A percentile compares a stretch with the other conserved stretches of the same genome.
Conservation (phyloP, 2,329 filamentous ascomycete genomes). For the Xylaria sp. region DNA sequence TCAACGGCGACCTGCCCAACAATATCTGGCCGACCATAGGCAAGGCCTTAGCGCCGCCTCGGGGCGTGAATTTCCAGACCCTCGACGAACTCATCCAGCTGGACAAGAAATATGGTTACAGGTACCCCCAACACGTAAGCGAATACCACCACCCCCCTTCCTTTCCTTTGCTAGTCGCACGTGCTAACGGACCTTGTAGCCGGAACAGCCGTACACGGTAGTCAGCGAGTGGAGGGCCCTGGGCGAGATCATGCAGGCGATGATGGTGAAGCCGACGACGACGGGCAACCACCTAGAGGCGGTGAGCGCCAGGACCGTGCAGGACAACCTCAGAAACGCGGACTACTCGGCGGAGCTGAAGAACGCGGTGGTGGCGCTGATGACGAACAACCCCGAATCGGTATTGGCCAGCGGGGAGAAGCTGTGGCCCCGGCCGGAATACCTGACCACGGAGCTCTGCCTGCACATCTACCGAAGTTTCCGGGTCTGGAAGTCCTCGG, state of each 20-base stretch:
- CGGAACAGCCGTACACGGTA: constrained; percentile 36
- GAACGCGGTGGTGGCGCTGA: constrained; percentile 31
- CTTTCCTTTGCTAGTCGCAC: background rate
- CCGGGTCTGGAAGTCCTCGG: background rate
- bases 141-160: no score
- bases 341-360: constrained; percentile 28
- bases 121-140: constrained; percentile 34
- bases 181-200: constrained; percentile 23
- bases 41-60: constrained; percentile 33
- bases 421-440: constrained; percentile 1
- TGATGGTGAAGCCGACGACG: constrained; percentile 34
- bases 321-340: constrained; percentile 17
- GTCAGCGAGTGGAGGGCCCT: constrained; percentile 36
- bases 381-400: constrained; percentile 31
- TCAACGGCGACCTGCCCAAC: constrained; percentile 14
- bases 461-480: constrained; percentile 3
- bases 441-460: constrained; percentile 25
- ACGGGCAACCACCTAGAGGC: constrained; percentile 11
- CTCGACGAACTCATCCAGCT: constrained; percentile 25
- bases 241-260: constrained; percentile 35
- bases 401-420: background rate
- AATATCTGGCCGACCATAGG: constrained; percentile 7
- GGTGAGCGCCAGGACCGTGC: constrained; percentile 13
- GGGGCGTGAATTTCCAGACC: background rate
- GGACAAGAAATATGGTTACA: constrained; percentile 19